phyloP scores from a whole-genome alignment of 2,329 filamentous ascomycete genomes.

The Apiospora kogelbergensis region DNA sequence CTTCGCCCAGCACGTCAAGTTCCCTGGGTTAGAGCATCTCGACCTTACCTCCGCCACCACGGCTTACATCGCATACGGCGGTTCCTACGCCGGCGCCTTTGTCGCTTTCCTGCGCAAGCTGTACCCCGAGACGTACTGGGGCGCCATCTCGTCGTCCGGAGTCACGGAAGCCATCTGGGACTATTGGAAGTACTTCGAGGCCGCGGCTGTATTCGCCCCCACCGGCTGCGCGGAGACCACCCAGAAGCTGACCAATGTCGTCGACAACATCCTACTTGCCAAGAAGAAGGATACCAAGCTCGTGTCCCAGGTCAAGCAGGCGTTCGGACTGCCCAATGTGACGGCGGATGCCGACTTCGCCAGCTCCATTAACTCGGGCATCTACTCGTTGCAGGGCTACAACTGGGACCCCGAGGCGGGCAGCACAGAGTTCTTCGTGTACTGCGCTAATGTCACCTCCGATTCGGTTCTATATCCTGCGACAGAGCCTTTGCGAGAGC shows the following conservation, averaged over 20 bases:
- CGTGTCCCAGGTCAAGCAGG: constrained; percentile 41
- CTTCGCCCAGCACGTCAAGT: constrained; percentile 72
- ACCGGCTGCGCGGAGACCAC: constrained; percentile 64
- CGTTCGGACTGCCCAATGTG: constrained; percentile 48
- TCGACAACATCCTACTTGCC: constrained; percentile 51
- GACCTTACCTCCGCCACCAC: constrained; percentile 65
- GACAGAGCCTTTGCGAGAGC: constrained; percentile 34
- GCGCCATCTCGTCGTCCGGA: constrained; percentile 76
- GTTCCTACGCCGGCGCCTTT: constrained; percentile 80
- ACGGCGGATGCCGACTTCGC: constrained; percentile 50
- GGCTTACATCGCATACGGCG: constrained; percentile 79
- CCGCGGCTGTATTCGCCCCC: constrained; percentile 48
- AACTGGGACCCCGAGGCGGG: constrained; percentile 55
- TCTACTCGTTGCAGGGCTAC: constrained; percentile 44
- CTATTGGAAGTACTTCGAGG: constrained; percentile 65
- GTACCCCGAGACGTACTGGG: constrained; percentile 80
- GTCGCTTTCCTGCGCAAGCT: constrained; percentile 73
- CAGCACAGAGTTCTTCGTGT: constrained; percentile 41
- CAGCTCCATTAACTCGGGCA: constrained; percentile 38
- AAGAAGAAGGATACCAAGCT: constrained; percentile 37
- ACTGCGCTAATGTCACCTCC: constrained; percentile 48
- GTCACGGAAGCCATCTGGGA: constrained; percentile 77
- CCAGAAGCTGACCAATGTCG: constrained; percentile 53
- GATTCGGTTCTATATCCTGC: constrained; percentile 40
- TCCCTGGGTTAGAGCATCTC: constrained; percentile 66